Evolutionary conservation across 345 rosid species (phyloP), one percentile per base, ranked within the genome.

Genomic region (Trapa bicornis): DNA sequence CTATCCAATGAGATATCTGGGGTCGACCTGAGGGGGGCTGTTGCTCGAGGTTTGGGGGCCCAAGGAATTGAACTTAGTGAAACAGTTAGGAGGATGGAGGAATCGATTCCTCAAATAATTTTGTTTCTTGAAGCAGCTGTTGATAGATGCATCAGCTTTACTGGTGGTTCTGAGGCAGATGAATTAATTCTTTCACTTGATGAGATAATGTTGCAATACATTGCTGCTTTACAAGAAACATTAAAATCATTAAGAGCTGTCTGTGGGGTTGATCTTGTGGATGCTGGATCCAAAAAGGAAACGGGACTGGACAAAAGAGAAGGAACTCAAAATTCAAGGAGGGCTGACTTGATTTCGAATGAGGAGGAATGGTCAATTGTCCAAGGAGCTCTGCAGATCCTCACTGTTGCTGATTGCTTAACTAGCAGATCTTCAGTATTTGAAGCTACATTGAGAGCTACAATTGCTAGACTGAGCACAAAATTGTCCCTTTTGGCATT

Each of bases 281-380:
- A 89, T 61, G 70, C 71, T 62, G 69, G 72, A 58, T 69, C 81
- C 62, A 86, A 77, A 81, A 85, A 80, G 73, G 88, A 87, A n/a
- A 56, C 62, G 13, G 79, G 84, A 42, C 61, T 65, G 68, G 94
- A 85, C 61, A 90, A 84, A 81, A 87, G 84, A 70, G 98, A 90
- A 13, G 88, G 76, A 41, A 70, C 77, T 72, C 88, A 84, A 75
- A 82, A 69, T 75, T 71, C 83, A 60, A 87, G 92, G 47, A 91
- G 83, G 81, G 81, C 43, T 57, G 96, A 89, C 66, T 72, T 68
- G 73, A 74, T 82, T 58, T 94, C 97, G 35, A 91, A 86, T 77
- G 99, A 94, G 68, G 96, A 88, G 80, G 99, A 94, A 78, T 94
- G 99, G 99, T 94, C 99, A 66, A 91, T 94, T 65, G 95, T 94